Evolutionary conservation across 2,329 filamentous ascomycete species (phyloP).

Genomic region (Penicillium fuscoglaucum): DNA sequence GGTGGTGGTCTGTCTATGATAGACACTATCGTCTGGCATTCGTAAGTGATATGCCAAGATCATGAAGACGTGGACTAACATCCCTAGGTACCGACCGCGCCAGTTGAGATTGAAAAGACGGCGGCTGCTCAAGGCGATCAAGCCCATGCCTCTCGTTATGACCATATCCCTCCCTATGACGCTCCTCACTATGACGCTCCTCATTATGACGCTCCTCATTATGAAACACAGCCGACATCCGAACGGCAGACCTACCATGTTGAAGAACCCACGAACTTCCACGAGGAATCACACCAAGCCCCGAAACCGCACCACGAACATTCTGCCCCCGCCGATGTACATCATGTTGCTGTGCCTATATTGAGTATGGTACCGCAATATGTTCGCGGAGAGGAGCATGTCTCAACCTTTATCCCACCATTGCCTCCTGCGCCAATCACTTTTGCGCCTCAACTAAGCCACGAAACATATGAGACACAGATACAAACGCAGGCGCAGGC

Average conservation of each 20-base stretch:
- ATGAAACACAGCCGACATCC: background rate
- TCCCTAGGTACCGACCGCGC: background rate
- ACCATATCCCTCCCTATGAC: background rate
- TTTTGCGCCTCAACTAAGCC: slow-evolving; percentile 15
- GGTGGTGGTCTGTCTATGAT: slow-evolving; percentile 96
- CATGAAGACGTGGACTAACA: background rate
- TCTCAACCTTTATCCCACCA: slow-evolving; percentile 35
- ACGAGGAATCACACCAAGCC: slow-evolving; percentile 5
- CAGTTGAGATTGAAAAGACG: background rate
- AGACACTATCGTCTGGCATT: slow-evolving; percentile 65
- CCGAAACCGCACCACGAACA: background rate
- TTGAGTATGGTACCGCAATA: slow-evolving; percentile 46
- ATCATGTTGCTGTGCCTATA: slow-evolving; percentile 18
- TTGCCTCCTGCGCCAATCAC: slow-evolving; percentile 15
- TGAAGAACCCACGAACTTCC: background rate
- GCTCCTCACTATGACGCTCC: background rate
- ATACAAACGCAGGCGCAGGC: background rate
- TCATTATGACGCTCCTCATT: background rate
- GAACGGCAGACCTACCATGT: slow-evolving; percentile 9
- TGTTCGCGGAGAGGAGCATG: slow-evolving; percentile 47
- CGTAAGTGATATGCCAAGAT: slow-evolving; percentile 12
- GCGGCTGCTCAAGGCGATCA: background rate
- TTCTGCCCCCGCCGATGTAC: background rate
- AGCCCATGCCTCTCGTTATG: background rate
- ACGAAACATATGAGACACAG: slow-evolving; percentile 10